Evolutionary conservation across 2,329 filamentous ascomycete genomes (phyloP).

Genomic region (Setomelanomma holmii): DNA sequence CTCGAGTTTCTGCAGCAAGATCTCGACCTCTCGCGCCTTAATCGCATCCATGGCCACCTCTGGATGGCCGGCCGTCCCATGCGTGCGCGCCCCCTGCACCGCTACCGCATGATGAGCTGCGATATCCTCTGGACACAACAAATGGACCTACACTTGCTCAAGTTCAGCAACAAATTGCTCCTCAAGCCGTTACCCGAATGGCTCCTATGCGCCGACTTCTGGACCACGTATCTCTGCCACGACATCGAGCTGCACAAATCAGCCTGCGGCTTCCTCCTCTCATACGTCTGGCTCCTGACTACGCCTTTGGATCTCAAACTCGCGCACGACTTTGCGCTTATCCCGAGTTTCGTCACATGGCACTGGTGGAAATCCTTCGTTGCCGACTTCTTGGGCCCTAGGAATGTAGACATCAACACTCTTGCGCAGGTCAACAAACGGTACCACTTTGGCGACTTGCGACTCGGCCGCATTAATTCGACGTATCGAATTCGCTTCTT

Average conservation of each 20-base stretch:
- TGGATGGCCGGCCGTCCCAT: constrained; percentile 49
- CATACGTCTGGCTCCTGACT: constrained; percentile 46
- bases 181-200: constrained; percentile 46
- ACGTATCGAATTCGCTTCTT: constrained; percentile 45
- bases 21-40: constrained; percentile 39
- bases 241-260: constrained; percentile 24
- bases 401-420: constrained; percentile 36
- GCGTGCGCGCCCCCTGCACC: constrained; percentile 44
- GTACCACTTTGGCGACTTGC: constrained; percentile 46
- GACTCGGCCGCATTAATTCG: constrained; percentile 44
- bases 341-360: constrained; percentile 43
- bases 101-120: constrained; percentile 45
- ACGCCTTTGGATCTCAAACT: constrained; percentile 43
- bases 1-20: constrained; percentile 34
- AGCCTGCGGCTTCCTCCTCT: constrained; percentile 42
- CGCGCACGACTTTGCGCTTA: constrained; percentile 36
- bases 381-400: constrained; percentile 22
- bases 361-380: constrained; percentile 45
- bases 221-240: constrained; percentile 35
- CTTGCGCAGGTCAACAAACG: constrained; percentile 47
- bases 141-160: constrained; percentile 47
- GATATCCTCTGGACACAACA: constrained; percentile 41
- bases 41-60: constrained; percentile 42
- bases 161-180: constrained; percentile 38
- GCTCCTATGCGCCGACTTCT: constrained; percentile 39